Base-by-base conservation (phyloP, 495 filamentous ascomycete species). In the Aspergillus leporis region DNA sequence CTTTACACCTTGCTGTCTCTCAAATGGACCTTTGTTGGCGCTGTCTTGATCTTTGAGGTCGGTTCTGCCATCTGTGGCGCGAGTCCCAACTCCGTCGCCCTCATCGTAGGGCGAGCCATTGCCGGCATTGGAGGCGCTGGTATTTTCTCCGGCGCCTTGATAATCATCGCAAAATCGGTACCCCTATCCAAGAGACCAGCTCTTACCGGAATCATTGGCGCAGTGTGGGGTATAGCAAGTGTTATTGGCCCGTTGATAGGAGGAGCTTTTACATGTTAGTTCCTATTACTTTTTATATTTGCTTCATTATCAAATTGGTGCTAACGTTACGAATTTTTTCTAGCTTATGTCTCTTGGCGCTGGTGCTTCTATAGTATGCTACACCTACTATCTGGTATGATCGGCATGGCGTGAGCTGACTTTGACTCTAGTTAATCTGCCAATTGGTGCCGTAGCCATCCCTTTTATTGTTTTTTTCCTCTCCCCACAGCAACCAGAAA, bases 301-400 rank as follows among this genome's bases (percentile, higher is more conserved):
- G 46, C 18, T 16, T 23, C 18, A 53, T 25, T n/a, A 31, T 41
- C 5, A n/a, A 18, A 21, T 19, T 21, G 46, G 25, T n/a, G n/a
- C 25, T 28, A 28, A 28, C 6, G 30, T 41, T 16, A 40, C 53
- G 23, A 40, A 40, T 19, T 28, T 56, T 19, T 56, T 54, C 30
- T 47, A 19, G 40, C 32, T 28, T 71, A 81, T 28, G 70, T 83
- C 5, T 82, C 80, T 0, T 91, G 88, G 88, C 75, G 88, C 46
- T 90, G 87, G 87, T 90, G 86, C 64, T 90, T 91, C 71, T 90
- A 81, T 68, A 87, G 54, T 56, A 56, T 21, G 54, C 69, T 87
- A 86, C 59, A 66, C n/a, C n/a, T n/a, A n/a, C n/a, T n/a, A n/a
- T n/a, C n/a, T n/a, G n/a, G n/a, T n/a, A n/a, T n/a, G n/a, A n/a